These are phyloP conservation scores for Borovskyia barvae DNA, from an alignment of 208 protist species.

Conservation along the genomic window DNA sequence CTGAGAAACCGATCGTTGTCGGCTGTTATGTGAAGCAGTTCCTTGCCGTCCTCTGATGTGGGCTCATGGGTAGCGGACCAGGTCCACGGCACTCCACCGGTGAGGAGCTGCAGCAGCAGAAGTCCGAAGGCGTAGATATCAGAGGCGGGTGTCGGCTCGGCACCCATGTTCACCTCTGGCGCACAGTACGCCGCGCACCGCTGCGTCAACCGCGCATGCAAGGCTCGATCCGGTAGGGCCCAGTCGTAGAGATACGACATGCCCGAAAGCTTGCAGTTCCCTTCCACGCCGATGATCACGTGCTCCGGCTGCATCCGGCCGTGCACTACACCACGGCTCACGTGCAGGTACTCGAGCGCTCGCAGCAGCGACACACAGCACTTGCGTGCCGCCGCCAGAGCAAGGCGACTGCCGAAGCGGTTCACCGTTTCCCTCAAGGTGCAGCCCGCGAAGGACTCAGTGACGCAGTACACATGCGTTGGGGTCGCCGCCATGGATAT, in stretches of 20 bases:
- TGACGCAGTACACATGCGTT: constrained; percentile 31
- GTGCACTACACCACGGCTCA: constrained; percentile 28
- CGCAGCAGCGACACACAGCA: constrained; percentile 40
- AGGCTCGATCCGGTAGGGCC: constrained; percentile 7
- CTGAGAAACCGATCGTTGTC: constrained; percentile 17
- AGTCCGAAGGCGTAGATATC: constrained; percentile 55
- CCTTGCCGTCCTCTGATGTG: background rate
- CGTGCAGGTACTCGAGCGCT: constrained; percentile 51
- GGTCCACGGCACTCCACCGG: constrained; percentile 36
- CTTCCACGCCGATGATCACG: constrained; percentile 39
- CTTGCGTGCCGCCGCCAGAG: constrained; percentile 19
- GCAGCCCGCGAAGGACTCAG: constrained; percentile 37
- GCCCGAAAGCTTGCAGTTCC: constrained; percentile 41
- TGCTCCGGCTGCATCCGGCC: constrained; percentile 33
- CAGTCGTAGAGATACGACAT: constrained; percentile 31
- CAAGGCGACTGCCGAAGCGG: constrained; percentile 35
- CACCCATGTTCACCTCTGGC: constrained; percentile 38
- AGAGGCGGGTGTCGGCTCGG: constrained; percentile 16
- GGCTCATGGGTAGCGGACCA: constrained; percentile 8
- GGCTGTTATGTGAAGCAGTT: constrained; percentile 4
- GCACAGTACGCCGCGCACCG: constrained; percentile 25
- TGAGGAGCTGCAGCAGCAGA: constrained; percentile 40
- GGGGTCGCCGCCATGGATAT: constrained; percentile 15
- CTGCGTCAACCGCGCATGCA: background rate
- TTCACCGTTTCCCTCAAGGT: constrained; percentile 26